Percentiles rank a stretch among this genome's conserved stretches.
Conservation (phyloP, 2,329 filamentous ascomycete genomes). For the Pseudocercospora cruenta region DNA sequence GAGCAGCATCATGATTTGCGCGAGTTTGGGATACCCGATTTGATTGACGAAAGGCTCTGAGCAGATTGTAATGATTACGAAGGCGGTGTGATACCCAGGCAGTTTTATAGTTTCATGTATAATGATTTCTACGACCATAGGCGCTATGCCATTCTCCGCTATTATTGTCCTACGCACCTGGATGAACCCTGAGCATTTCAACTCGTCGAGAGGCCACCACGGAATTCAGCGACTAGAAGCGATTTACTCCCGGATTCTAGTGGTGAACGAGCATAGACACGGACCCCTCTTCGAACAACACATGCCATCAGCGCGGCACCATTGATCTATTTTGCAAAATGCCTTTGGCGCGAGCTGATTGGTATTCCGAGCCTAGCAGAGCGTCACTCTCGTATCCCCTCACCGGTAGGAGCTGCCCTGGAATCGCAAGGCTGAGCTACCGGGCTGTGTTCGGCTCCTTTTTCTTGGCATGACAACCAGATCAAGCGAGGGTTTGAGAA, state of each 20-base stretch:
- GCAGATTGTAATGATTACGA: conserved; percentile 2
- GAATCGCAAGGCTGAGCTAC: not conserved
- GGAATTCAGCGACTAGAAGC: not conserved
- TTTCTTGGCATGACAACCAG: not conserved
- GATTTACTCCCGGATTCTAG: no score
- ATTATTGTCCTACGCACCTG: no score
- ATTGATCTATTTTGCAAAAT: not conserved
- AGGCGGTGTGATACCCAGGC: not conserved
- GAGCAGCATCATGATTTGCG: not conserved
- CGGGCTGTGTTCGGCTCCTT: not conserved
- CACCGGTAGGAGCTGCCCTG: not conserved
- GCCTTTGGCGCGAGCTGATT: not conserved
- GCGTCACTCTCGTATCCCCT: not conserved
- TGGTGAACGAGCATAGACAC: no score
- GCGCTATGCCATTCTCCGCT: not conserved
- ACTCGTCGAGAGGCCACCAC: no score
- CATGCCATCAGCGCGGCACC: no score
- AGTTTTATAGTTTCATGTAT: conserved; percentile 3
- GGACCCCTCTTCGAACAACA: no score
- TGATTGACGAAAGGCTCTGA: conserved; percentile 4
- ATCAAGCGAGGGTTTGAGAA: no score
- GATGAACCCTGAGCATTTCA: no score
- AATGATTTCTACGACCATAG: not conserved
- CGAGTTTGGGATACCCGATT: not conserved
- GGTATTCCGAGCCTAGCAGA: not conserved